phyloP scores from a whole-genome alignment of 2,329 filamentous ascomycete species.

The Biscogniauxia marginata region DNA sequence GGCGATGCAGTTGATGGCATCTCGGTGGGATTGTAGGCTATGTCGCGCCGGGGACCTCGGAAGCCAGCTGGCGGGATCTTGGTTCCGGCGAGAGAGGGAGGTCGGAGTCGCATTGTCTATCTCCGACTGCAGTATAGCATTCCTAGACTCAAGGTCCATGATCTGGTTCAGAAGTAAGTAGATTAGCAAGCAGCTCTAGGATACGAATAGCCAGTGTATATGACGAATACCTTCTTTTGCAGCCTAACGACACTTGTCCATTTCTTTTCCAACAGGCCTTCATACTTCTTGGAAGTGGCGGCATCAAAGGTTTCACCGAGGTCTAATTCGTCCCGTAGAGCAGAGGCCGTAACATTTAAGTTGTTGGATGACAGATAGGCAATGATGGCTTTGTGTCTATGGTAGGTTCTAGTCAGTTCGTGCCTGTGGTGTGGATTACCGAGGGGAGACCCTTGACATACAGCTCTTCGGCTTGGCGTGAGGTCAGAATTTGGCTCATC shows the following conservation, averaged over 20 bases:
- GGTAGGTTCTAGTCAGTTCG: too few species aligned
- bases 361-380: slow-evolving; percentile 79
- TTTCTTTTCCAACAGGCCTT: slow-evolving; percentile 93
- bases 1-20: slow-evolving; percentile 80
- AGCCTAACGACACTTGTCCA: slow-evolving; percentile 94
- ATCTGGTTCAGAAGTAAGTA: slow-evolving; percentile 55
- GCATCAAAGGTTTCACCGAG: slow-evolving; percentile 73
- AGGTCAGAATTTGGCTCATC: slow-evolving; percentile 33
- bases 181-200: slow-evolving; percentile 1
- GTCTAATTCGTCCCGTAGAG: slow-evolving; percentile 74
- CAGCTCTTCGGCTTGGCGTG: slow-evolving; percentile 35
- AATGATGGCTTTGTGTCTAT: slow-evolving; percentile 80
- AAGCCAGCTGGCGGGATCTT: slow-evolving; percentile 84
- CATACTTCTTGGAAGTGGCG: slow-evolving; percentile 87
- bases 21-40: slow-evolving; percentile 77
- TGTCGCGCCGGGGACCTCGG: slow-evolving; percentile 80
- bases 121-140: slow-evolving; percentile 72
- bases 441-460: slow-evolving; percentile 18
- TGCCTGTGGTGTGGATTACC: too few species aligned
- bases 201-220: slow-evolving; percentile 6
- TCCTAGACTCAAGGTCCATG: slow-evolving; percentile 84
- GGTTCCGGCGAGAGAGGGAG: slow-evolving; percentile 74
- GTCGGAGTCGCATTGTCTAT: slow-evolving; percentile 77
- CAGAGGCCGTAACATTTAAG: slow-evolving; percentile 66
- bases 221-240: slow-evolving; percentile 77